Conservation (phyloP, 805 yeast species). For the Candida golubevii region DNA sequence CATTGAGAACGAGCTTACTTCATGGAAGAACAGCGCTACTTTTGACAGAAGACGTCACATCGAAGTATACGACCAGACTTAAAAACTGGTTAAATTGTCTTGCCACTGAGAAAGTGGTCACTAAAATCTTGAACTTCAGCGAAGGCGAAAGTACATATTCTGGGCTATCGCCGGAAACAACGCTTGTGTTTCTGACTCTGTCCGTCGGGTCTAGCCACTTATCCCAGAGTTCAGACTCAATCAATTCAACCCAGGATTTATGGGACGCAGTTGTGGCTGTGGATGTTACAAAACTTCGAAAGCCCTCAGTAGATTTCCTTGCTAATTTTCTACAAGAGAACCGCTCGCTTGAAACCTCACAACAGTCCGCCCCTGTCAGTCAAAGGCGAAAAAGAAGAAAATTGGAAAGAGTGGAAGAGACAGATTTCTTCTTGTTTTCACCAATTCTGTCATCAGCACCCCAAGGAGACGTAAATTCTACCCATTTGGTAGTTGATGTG, state of each 20-base stretch:
- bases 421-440: slow-evolving; percentile 33
- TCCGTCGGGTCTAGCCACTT: background rate
- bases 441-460: slow-evolving; percentile 6
- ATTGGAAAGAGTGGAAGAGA: slow-evolving; percentile 28
- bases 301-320: background rate
- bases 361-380: slow-evolving; percentile 3
- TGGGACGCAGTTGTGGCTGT: slow-evolving; percentile 11
- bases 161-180: too few relatives aligned
- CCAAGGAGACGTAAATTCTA: background rate
- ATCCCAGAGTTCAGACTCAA: background rate
- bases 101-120: slow-evolving; percentile 1
- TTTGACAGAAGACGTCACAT: slow-evolving; percentile 1
- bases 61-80: slow-evolving; percentile 6
- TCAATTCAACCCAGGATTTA: slow-evolving; percentile 6
- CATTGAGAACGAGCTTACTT: slow-evolving; percentile 15
- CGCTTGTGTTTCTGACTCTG: background rate
- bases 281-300: slow-evolving; percentile 2
- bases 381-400: slow-evolving; percentile 28
- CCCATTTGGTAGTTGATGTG: too few relatives aligned
- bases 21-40: slow-evolving; percentile 7
- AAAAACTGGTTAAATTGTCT: slow-evolving; percentile 16
- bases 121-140: background rate
- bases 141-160: background rate
- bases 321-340: background rate
- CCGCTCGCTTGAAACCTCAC: background rate